Evolutionary conservation across 306 rosid genomes (phyloP).

Genomic region (Pachyrhizus erosus): DNA sequence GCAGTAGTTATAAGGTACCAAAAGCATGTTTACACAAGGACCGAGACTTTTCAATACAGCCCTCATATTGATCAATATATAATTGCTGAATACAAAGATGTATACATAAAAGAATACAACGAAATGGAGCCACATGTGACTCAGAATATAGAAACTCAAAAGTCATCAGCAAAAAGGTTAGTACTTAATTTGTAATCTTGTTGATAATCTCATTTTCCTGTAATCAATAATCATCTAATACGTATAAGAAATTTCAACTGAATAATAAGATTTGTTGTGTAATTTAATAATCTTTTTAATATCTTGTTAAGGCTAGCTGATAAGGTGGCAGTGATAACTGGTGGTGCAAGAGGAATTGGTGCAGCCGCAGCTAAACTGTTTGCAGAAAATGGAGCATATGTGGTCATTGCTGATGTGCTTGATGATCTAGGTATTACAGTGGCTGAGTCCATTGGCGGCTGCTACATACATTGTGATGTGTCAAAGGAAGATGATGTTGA

Average conservation of each 20-base stretch:
- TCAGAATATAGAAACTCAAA: slow-evolving; percentile 38
- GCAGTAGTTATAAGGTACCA: slow-evolving; percentile 53
- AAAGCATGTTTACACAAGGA: slow-evolving; percentile 46
- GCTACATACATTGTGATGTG: slow-evolving; percentile 82
- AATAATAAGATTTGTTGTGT: not conserved
- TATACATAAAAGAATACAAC: not conserved
- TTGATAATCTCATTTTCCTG: not conserved
- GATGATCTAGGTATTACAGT: slow-evolving; percentile 64
- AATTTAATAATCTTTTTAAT: not conserved
- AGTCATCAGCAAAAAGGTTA: slow-evolving; percentile 56
- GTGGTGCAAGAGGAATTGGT: slow-evolving; percentile 92
- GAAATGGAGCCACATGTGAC: slow-evolving; percentile 50
- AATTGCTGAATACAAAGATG: slow-evolving; percentile 4
- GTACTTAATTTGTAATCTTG: not conserved
- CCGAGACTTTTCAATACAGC: not conserved
- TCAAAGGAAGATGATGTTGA: slow-evolving; percentile 71
- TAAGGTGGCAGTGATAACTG: slow-evolving; percentile 80
- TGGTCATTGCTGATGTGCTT: slow-evolving; percentile 75
- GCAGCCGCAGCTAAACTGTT: slow-evolving; percentile 77
- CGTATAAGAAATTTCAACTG: not conserved
- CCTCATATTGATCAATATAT: not conserved
- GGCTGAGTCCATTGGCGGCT: slow-evolving; percentile 64
- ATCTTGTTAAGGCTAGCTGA: slow-evolving; percentile 50
- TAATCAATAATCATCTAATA: not conserved
- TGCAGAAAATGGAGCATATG: slow-evolving; percentile 72